Conservation (phyloP, 2,329 filamentous ascomycete genomes). For the Fusarium pilosicola region DNA sequence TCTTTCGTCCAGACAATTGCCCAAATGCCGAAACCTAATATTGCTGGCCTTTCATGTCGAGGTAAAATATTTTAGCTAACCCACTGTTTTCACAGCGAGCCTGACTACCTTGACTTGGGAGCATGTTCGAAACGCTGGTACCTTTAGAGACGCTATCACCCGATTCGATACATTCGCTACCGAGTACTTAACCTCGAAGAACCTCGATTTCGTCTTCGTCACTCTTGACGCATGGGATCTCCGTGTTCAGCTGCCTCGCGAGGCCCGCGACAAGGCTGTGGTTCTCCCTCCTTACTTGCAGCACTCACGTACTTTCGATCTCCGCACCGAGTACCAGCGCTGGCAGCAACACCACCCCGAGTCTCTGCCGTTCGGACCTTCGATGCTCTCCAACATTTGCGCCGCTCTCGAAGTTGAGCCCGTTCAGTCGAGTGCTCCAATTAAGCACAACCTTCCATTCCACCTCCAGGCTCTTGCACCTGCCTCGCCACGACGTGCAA, state of each 20-base stretch:
- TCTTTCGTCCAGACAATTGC: slow-evolving; percentile 26
- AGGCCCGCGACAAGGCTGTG: slow-evolving; percentile 97
- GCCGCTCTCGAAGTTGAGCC: slow-evolving; percentile 97
- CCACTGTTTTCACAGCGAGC: slow-evolving; percentile 71
- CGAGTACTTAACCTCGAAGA: slow-evolving; percentile 89
- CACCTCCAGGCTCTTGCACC: slow-evolving; percentile 96
- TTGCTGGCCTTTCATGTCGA: background rate
- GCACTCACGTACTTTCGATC: slow-evolving; percentile 96
- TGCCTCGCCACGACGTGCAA: slow-evolving; percentile 92
- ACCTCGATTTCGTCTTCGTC: slow-evolving; percentile 97
- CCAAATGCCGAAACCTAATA: slow-evolving; percentile 13
- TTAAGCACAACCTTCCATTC: slow-evolving; percentile 98
- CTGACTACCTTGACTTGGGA: slow-evolving; percentile 99
- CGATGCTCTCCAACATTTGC: slow-evolving; percentile 96
- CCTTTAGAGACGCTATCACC: slow-evolving; percentile 95
- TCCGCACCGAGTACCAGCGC: slow-evolving; percentile 96
- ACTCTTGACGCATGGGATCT: slow-evolving; percentile 99
- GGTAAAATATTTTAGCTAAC: slow-evolving; percentile 30
- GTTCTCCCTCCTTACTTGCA: slow-evolving; percentile 96
- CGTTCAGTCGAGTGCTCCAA: slow-evolving; percentile 95
- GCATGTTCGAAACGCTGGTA: slow-evolving; percentile 96
- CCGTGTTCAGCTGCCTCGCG: slow-evolving; percentile 94
- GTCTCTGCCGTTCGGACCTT: slow-evolving; percentile 94
- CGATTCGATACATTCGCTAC: slow-evolving; percentile 94
- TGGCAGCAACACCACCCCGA: slow-evolving; percentile 99